A percentile compares a stretch with the other conserved stretches of the same genome.
Evolutionary conservation across 768 basidiomycete species (phyloP).

Genomic region (Coprinopsis cinerea): DNA sequence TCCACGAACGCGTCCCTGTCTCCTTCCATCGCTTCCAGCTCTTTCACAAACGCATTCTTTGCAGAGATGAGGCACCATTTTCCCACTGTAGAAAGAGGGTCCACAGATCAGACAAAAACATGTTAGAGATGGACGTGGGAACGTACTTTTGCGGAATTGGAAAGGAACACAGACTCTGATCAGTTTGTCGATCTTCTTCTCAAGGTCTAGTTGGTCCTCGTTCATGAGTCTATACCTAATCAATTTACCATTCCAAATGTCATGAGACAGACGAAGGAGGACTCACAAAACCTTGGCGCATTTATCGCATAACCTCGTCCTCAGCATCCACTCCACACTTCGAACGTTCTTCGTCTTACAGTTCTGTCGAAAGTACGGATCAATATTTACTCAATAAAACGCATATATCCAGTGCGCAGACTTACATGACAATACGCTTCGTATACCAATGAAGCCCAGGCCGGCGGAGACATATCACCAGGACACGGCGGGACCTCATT

Average conservation of each 20-base stretch:
- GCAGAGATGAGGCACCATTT: conserved; percentile 15
- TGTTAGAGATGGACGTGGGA: not conserved
- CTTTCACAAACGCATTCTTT: conserved; percentile 17
- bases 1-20: conserved; percentile 14
- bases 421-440: conserved; percentile 2
- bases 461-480: not conserved
- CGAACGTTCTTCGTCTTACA: not conserved
- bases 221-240: not conserved
- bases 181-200: not conserved
- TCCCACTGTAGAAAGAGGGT: not conserved
- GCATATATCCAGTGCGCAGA: not conserved
- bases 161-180: not conserved
- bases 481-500: not conserved
- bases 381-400: not conserved
- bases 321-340: not conserved
- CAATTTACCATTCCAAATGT: not conserved
- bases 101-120: not conserved
- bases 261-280: not conserved
- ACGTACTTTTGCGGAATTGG: not conserved
- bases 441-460: not conserved
- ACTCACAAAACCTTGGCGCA: not conserved
- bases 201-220: not conserved
- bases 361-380: not conserved
- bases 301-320: not conserved
- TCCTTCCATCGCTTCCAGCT: conserved; percentile 8